Conservation (phyloP, 2,329 filamentous ascomycete species). For the Fusarium sp. region DNA sequence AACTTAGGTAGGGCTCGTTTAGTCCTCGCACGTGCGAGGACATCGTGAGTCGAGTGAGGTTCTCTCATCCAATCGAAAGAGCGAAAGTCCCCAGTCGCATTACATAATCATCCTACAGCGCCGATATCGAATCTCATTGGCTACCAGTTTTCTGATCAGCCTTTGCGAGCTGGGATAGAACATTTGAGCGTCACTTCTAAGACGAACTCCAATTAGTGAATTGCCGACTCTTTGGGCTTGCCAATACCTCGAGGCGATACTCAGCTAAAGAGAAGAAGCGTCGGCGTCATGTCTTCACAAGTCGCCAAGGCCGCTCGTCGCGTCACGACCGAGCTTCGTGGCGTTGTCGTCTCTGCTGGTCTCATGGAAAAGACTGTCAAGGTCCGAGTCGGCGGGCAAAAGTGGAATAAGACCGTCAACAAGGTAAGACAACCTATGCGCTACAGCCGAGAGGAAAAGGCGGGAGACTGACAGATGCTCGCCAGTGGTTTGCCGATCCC, state of each 20-base stretch:
- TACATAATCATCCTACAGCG: conserved; percentile 32
- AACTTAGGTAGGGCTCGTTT: background rate
- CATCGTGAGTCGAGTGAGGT: conserved; percentile 25
- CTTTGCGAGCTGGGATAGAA: conserved; percentile 17
- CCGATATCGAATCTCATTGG: conserved; percentile 35
- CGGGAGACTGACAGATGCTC: background rate
- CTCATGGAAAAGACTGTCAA: conserved; percentile 84
- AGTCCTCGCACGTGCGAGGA: conserved; percentile 9
- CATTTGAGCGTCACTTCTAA: conserved; percentile 20
- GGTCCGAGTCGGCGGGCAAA: conserved; percentile 76
- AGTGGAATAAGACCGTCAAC: conserved; percentile 78
- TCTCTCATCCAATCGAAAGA: conserved; percentile 22
- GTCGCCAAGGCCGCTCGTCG: conserved; percentile 58
- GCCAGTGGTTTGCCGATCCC: conserved; percentile 71
- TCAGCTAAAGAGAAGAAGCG: conserved; percentile 6
- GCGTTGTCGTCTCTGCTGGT: conserved; percentile 82
- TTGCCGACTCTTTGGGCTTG: conserved; percentile 11
- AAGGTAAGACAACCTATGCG: conserved; percentile 67
- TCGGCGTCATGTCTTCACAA: conserved; percentile 54
- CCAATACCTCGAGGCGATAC: background rate
- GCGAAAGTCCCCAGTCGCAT: background rate
- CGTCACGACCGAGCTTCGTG: conserved; percentile 66
- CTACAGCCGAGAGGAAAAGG: background rate
- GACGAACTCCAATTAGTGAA: conserved; percentile 30
- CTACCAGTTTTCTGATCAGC: conserved; percentile 38